These are phyloP conservation scores for Pseudonitzschia pungens DNA, from an alignment of 108 stramenopile species.

Conservation along the genomic window DNA sequence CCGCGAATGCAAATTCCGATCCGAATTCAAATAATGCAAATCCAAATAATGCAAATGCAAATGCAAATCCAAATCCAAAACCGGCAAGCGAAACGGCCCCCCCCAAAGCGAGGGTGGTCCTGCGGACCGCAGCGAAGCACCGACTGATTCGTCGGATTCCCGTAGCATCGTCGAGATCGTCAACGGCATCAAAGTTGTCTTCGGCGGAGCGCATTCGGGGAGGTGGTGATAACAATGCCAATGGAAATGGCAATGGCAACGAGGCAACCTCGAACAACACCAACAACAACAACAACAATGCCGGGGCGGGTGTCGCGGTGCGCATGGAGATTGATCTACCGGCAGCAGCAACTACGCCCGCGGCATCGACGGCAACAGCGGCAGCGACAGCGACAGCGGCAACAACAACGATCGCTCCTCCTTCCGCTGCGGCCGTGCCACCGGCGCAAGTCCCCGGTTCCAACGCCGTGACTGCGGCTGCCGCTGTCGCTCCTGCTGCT, in stretches of 20 bases:
- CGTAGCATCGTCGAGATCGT: not conserved
- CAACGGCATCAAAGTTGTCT: not conserved
- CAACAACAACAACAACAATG: not conserved
- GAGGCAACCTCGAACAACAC: not conserved
- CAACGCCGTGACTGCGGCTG: not conserved
- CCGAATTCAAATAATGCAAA: no score
- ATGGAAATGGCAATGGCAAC: not conserved
- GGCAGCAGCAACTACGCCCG: not conserved
- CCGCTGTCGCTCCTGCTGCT: not conserved
- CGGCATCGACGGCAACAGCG: constrained; percentile 1
- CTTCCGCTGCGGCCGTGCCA: not conserved
- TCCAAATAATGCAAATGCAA: no score
- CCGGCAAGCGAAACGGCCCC: not conserved
- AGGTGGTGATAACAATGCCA: constrained; percentile 31
- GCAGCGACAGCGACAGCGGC: not conserved
- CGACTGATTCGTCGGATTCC: constrained; percentile 12
- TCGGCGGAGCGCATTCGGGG: constrained; percentile 45
- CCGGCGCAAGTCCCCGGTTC: not conserved
- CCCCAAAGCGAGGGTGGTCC: not conserved
- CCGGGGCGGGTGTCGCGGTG: no score
- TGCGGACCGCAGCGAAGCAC: constrained; percentile 25
- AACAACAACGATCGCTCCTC: not conserved
- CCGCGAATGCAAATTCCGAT: no score
- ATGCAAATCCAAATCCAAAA: constrained; percentile 8
- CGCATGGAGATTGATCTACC: not conserved